A percentile compares a stretch with the other conserved stretches of the same genome.
phyloP scores from a whole-genome alignment of 2,329 filamentous ascomycete genomes.

The Xylaria sp. region DNA sequence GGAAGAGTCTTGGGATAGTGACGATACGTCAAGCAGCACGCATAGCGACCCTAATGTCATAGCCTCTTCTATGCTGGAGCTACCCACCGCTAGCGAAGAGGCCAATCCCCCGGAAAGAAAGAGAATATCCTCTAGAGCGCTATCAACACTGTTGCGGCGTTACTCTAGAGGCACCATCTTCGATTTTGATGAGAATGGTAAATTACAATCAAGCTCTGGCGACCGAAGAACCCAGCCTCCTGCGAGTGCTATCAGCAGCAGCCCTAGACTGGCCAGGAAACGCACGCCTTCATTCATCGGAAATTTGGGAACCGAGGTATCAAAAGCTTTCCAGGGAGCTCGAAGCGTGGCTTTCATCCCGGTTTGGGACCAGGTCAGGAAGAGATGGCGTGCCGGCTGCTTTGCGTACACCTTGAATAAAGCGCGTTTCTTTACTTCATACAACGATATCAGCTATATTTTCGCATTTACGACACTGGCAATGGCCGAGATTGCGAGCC shows the following conservation, averaged over 20 bases:
- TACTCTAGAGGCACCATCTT: constrained; percentile 61
- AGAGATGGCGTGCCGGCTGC: constrained; percentile 59
- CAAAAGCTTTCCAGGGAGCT: constrained; percentile 27
- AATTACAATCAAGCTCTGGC: constrained; percentile 48
- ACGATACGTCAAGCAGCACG: constrained; percentile 20
- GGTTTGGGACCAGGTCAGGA: constrained; percentile 30
- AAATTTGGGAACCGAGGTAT: constrained; percentile 30
- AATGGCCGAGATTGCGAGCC: constrained; percentile 65
- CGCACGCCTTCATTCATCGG: constrained; percentile 31
- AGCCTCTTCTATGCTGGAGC: constrained; percentile 53
- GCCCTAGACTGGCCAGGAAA: constrained; percentile 19
- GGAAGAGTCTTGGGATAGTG: constrained; percentile 37
- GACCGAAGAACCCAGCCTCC: constrained; percentile 20
- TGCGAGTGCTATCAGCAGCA: constrained; percentile 11
- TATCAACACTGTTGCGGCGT: constrained; percentile 55
- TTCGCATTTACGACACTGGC: constrained; percentile 64
- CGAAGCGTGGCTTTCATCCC: constrained; percentile 34
- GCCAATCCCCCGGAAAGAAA: constrained; percentile 30
- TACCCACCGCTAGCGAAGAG: constrained; percentile 51
- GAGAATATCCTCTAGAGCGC: constrained; percentile 53
- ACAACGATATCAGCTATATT: constrained; percentile 63
- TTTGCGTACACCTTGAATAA: constrained; percentile 61
- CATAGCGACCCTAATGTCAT: constrained; percentile 49
- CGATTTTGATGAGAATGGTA: constrained; percentile 55
- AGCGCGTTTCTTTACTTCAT: constrained; percentile 57